These are phyloP conservation scores for Omphalotus guepiniiformis DNA, from an alignment of 768 basidiomycete genomes.

Conservation along the genomic window DNA sequence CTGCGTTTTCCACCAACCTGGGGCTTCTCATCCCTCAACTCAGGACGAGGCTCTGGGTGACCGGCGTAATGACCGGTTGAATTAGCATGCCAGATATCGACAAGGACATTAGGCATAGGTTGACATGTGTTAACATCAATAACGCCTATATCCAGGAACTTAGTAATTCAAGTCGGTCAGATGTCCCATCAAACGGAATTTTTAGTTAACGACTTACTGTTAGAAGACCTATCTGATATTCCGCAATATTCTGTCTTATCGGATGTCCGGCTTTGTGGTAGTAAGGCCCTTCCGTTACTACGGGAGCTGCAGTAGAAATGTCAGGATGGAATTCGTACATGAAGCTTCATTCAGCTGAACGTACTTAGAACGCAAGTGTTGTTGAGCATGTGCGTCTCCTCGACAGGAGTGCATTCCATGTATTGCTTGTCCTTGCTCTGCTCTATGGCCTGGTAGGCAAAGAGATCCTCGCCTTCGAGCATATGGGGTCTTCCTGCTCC, in stretches of 20 bases:
- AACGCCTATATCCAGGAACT: constrained; percentile 46
- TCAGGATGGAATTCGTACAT: not conserved
- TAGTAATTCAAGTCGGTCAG: not conserved
- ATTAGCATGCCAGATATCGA: constrained; percentile 58
- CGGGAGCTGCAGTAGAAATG: constrained; percentile 29
- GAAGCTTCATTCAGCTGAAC: not conserved
- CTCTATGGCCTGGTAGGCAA: constrained; percentile 23
- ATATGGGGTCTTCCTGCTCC: constrained; percentile 31
- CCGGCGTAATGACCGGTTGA: constrained; percentile 54
- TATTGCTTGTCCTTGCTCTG: constrained; percentile 24
- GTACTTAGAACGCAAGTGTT: constrained; percentile 47
- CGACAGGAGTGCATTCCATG: constrained; percentile 43
- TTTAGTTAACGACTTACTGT: constrained; percentile 27
- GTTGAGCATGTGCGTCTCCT: constrained; percentile 46
- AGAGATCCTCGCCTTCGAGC: constrained; percentile 40
- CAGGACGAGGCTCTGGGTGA: constrained; percentile 42
- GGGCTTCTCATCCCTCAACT: constrained; percentile 40
- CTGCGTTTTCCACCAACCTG: constrained; percentile 41
- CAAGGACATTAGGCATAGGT: constrained; percentile 51
- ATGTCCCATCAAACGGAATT: not conserved
- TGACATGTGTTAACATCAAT: constrained; percentile 55
- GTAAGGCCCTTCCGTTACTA: constrained; percentile 53
- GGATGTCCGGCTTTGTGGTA: constrained; percentile 47
- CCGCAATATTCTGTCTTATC: constrained; percentile 52
- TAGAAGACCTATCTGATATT: constrained; percentile 45